A percentile compares a stretch with the other conserved stretches of the same genome.
phyloP scores from a whole-genome alignment of 257 asterid genomes.

The Hygrophila difformis region DNA sequence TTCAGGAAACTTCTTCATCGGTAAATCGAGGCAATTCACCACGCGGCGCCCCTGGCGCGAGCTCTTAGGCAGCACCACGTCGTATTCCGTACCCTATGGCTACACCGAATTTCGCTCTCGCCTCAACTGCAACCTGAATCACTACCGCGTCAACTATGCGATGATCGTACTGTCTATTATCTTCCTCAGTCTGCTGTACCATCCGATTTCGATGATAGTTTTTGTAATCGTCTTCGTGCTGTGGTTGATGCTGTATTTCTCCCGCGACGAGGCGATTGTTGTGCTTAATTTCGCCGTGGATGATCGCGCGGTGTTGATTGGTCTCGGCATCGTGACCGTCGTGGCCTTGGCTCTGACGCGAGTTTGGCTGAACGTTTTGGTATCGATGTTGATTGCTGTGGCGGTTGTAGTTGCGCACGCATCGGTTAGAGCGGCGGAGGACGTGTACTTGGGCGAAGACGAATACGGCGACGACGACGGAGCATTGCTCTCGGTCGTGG shows the following conservation, averaged over 20 bases:
- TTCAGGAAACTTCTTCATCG: no score
- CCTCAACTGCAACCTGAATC: background rate
- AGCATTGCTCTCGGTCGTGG: background rate
- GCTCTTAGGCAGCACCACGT: conserved; percentile 14
- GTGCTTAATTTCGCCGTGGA: background rate
- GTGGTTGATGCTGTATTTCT: background rate
- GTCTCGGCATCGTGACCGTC: background rate
- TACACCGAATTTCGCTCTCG: conserved; percentile 17
- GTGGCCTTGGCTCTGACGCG: background rate
- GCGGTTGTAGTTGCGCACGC: background rate
- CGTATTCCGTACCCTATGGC: background rate
- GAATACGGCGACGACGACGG: background rate
- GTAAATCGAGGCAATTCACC: no score
- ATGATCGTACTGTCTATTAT: conserved; percentile 17
- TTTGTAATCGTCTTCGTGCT: background rate
- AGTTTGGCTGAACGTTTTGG: background rate
- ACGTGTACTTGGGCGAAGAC: background rate
- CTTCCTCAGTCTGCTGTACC: conserved; percentile 10
- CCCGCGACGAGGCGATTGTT: background rate
- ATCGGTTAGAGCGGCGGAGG: background rate
- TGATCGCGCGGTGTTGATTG: background rate
- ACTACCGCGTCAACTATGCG: conserved; percentile 32
- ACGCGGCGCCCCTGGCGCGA: conserved; percentile 40
- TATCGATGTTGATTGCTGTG: background rate
- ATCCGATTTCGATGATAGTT: background rate